Percentiles rank a stretch among this genome's conserved stretches.
Conservation (phyloP, 2,329 filamentous ascomycete genomes). For the Fusarium solani-melongenae region DNA sequence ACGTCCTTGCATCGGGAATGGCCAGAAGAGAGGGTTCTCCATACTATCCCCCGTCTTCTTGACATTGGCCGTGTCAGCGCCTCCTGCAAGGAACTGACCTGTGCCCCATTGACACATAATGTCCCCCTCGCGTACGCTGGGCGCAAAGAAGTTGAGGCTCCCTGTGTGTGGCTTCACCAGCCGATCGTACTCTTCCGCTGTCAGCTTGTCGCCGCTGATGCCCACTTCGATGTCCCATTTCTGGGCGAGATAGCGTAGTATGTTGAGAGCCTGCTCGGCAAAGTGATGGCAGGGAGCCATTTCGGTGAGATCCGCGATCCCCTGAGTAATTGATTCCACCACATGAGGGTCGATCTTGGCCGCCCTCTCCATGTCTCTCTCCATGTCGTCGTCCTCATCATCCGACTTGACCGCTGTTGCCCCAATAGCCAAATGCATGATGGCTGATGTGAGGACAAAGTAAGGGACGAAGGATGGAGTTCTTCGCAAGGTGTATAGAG, state of each 20-base stretch:
- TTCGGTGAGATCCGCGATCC: constrained; percentile 67
- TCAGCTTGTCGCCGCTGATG: constrained; percentile 48
- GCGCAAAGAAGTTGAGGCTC: constrained; percentile 68
- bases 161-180: constrained; percentile 59
- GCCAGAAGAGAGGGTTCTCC: constrained; percentile 70
- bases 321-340: constrained; percentile 60
- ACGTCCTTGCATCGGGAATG: constrained; percentile 69
- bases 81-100: constrained; percentile 22
- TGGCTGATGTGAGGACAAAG: constrained; percentile 70
- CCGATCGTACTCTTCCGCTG: constrained; percentile 52
- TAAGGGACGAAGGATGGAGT: constrained; percentile 72
- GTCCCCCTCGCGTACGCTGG: constrained; percentile 60
- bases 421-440: constrained; percentile 68
- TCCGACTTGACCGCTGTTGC: constrained; percentile 48
- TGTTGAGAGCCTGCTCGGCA: constrained; percentile 69
- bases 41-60: constrained; percentile 50
- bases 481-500: constrained; percentile 67
- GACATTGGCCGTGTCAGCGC: constrained; percentile 20
- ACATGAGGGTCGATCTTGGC: constrained; percentile 53
- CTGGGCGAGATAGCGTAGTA: constrained; percentile 66
- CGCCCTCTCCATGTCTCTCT: constrained; percentile 50
- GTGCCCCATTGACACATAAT: constrained; percentile 60
- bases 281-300: constrained; percentile 72
- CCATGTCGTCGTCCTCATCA: constrained; percentile 38
- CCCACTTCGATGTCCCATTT: constrained; percentile 69